A percentile compares a stretch with the other conserved stretches of the same genome.
Conservation (phyloP, 495 filamentous ascomycete genomes). For the Aspergillus indologenus region DNA sequence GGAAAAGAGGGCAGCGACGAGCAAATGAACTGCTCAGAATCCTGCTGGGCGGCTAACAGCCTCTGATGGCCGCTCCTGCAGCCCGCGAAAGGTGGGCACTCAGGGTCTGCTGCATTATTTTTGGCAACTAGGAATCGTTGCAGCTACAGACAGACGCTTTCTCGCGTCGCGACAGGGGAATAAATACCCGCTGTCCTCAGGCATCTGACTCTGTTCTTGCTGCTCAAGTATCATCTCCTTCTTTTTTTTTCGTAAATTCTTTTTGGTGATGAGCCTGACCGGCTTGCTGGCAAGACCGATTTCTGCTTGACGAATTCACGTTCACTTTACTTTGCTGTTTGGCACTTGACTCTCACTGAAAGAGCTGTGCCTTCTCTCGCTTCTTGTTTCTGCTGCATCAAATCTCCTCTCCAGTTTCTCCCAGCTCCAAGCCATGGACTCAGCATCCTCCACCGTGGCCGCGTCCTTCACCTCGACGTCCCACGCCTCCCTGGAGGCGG, state of each 20-base stretch:
- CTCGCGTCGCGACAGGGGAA: neutral
- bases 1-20: neutral
- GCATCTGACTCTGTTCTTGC: neutral
- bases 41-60: neutral
- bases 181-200: neutral
- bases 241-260: neutral
- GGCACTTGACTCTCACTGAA: neutral
- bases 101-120: neutral
- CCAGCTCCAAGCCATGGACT: neutral
- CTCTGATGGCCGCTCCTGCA: neutral
- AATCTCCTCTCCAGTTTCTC: neutral
- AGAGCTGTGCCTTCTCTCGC: neutral
- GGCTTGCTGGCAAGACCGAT: neutral
- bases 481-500: slow-evolving; percentile 35
- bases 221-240: neutral
- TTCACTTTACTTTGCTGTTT: neutral
- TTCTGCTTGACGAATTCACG: neutral
- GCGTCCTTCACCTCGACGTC: slow-evolving; percentile 19
- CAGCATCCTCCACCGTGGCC: neutral
- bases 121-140: neutral
- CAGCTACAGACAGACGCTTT: neutral
- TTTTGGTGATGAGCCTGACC: neutral
- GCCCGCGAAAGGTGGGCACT: neutral
- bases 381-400: neutral
- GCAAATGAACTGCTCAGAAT: neutral